These are phyloP conservation scores for Aspergillus persii DNA, from an alignment of 2,329 filamentous ascomycete species.

Conservation along the genomic window DNA sequence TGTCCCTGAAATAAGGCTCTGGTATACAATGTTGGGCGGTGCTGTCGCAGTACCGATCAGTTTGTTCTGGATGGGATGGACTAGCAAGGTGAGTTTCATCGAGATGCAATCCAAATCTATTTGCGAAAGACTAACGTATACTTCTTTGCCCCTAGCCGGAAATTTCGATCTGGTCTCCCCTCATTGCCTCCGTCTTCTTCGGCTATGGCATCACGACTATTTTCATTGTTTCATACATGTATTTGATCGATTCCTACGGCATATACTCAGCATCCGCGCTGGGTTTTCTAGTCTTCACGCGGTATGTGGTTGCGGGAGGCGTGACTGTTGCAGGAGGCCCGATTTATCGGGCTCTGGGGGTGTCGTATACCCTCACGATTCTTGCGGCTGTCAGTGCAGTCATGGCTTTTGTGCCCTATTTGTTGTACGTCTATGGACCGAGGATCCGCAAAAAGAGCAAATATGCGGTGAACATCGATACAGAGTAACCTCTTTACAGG, in stretches of 20 bases:
- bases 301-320: slow-evolving; percentile 40
- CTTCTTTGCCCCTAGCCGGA: too few relatives aligned
- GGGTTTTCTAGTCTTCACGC: slow-evolving; percentile 38
- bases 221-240: slow-evolving; percentile 53
- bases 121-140: too few relatives aligned
- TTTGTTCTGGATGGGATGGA: slow-evolving; percentile 62
- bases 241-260: slow-evolving; percentile 57
- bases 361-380: slow-evolving; percentile 41
- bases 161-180: slow-evolving; percentile 51
- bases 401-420: slow-evolving; percentile 42
- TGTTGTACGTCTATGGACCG: slow-evolving; percentile 10
- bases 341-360: slow-evolving; percentile 39
- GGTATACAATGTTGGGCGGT: slow-evolving; percentile 52
- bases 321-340: slow-evolving; percentile 31
- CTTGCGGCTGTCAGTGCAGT: slow-evolving; percentile 34
- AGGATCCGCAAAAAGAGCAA: not conserved
- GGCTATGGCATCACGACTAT: slow-evolving; percentile 50
- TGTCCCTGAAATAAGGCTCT: slow-evolving; percentile 54
- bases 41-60: slow-evolving; percentile 51
- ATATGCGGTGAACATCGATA: not conserved
- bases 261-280: slow-evolving; percentile 50
- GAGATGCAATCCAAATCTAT: too few relatives aligned
- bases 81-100: slow-evolving; percentile 24
- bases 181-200: slow-evolving; percentile 51
- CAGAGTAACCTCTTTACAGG: not conserved